phyloP scores from a whole-genome alignment of 1,139 yeast genomes.

The Nakaseomyces sp. region DNA sequence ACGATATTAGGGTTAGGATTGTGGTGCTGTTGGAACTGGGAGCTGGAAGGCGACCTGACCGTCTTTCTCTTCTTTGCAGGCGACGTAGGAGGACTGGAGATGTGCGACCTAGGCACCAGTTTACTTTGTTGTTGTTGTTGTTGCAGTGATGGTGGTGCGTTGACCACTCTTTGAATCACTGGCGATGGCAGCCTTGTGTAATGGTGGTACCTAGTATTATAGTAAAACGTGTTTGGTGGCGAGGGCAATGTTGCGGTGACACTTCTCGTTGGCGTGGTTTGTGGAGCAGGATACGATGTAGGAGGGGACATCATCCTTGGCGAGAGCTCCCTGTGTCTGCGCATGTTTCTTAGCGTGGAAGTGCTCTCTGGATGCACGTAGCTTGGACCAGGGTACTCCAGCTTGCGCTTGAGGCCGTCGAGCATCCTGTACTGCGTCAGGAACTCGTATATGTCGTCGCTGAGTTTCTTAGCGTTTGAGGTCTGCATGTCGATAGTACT shows the following conservation, averaged over 20 bases:
- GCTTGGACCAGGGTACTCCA: slow-evolving; percentile 1
- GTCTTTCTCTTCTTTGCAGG: slow-evolving; percentile 6
- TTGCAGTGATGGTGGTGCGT: too few relatives aligned
- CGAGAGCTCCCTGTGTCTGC: slow-evolving; percentile 1
- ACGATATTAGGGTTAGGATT: slow-evolving; percentile 5
- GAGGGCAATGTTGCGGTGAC: neutral
- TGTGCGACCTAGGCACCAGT: neutral
- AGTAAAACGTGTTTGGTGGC: neutral
- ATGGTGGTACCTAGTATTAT: slow-evolving; percentile 4
- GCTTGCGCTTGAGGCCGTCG: slow-evolving; percentile 5
- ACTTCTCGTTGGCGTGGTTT: too few relatives aligned
- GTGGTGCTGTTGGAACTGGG: slow-evolving; percentile 7
- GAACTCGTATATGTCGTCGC: slow-evolving; percentile 11
- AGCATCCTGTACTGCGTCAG: slow-evolving; percentile 13
- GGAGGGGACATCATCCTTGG: neutral
- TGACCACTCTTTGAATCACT: neutral
- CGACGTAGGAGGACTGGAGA: slow-evolving; percentile 1
- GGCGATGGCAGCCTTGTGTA: slow-evolving; percentile 2
- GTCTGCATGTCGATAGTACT: slow-evolving; percentile 1
- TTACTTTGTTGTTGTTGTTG: neutral
- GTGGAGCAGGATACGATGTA: too few relatives aligned
- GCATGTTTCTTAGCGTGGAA: neutral
- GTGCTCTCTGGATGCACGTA: neutral
- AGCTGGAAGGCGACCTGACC: slow-evolving; percentile 11
- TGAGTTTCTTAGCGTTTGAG: slow-evolving; percentile 7